Conservation (phyloP, 192 early-diverging fungal genomes). For the Phycomyces nitens region DNA sequence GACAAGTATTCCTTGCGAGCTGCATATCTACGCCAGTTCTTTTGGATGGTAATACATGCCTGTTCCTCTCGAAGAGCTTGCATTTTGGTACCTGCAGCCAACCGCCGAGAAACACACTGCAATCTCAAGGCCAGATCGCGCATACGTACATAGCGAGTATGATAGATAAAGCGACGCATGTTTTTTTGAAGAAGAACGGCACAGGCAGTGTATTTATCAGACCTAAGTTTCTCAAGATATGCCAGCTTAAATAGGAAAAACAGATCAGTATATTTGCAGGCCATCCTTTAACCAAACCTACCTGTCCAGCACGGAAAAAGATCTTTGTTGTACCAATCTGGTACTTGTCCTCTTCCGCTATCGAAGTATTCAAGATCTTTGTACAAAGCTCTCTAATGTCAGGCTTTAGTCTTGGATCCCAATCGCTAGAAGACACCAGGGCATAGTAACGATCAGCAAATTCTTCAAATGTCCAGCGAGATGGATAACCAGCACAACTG, state of each 20-base stretch:
- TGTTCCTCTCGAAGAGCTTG: constrained; percentile 52
- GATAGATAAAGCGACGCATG: constrained; percentile 66
- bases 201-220: constrained; percentile 75
- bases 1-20: constrained; percentile 47
- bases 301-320: constrained; percentile 96
- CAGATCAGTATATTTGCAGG: neutral
- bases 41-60: constrained; percentile 78
- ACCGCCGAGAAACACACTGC: constrained; percentile 64
- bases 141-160: constrained; percentile 53
- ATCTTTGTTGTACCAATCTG: constrained; percentile 95
- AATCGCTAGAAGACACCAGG: constrained; percentile 51
- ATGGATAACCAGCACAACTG: constrained; percentile 95
- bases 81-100: constrained; percentile 51
- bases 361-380: constrained; percentile 57
- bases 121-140: constrained; percentile 58
- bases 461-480: constrained; percentile 80
- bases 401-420: constrained; percentile 37
- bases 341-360: constrained; percentile 80
- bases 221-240: constrained; percentile 82
- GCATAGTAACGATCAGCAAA: constrained; percentile 85
- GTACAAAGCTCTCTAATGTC: constrained; percentile 57
- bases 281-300: constrained; percentile 2
- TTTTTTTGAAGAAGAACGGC: constrained; percentile 90
- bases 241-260: constrained; percentile 50
- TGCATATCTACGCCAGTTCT: constrained; percentile 60